Evolutionary conservation across 805 yeast species (phyloP).

Genomic region (Cyberlindnera galapagoensis): DNA sequence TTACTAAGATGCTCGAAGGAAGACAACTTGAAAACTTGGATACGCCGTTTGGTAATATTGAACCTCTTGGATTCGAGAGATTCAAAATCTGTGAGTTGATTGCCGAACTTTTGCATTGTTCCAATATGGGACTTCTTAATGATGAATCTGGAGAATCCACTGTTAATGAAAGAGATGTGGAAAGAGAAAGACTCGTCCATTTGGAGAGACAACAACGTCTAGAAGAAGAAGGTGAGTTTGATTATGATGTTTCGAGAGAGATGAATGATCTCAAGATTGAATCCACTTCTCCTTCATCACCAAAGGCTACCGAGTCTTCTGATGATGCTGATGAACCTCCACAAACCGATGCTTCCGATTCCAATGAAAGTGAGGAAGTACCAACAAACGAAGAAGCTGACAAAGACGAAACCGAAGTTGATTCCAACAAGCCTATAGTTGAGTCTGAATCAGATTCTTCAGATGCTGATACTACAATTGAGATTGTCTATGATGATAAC

Average conservation of each 20-base stretch:
- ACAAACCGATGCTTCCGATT: constrained; percentile 9
- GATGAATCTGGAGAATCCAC: constrained; percentile 66
- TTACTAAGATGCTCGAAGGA: constrained; percentile 52
- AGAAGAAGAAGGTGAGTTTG: constrained; percentile 27
- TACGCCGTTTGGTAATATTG: constrained; percentile 62
- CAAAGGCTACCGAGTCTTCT: neutral
- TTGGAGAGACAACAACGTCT: constrained; percentile 21
- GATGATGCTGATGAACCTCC: constrained; percentile 13
- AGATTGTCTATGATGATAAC: constrained; percentile 29
- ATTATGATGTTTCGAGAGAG: constrained; percentile 27
- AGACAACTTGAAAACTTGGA: constrained; percentile 32
- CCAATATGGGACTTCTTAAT: constrained; percentile 91
- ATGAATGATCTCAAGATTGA: constrained; percentile 18
- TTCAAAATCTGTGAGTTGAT: constrained; percentile 87
- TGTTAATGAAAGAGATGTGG: constrained; percentile 60
- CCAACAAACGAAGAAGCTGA: constrained; percentile 19
- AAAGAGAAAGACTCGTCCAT: constrained; percentile 48
- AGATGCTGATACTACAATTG: constrained; percentile 23
- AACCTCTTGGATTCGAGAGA: constrained; percentile 84
- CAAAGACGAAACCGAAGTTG: constrained; percentile 1
- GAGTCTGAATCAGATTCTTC: constrained; percentile 24
- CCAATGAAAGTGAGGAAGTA: constrained; percentile 15
- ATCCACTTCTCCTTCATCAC: too few relatives aligned
- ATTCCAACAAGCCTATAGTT: constrained; percentile 5
- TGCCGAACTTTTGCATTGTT: constrained; percentile 92